Conservation (phyloP, 1,284 basidiomycete species). For the Sporisorium scitamineum region DNA sequence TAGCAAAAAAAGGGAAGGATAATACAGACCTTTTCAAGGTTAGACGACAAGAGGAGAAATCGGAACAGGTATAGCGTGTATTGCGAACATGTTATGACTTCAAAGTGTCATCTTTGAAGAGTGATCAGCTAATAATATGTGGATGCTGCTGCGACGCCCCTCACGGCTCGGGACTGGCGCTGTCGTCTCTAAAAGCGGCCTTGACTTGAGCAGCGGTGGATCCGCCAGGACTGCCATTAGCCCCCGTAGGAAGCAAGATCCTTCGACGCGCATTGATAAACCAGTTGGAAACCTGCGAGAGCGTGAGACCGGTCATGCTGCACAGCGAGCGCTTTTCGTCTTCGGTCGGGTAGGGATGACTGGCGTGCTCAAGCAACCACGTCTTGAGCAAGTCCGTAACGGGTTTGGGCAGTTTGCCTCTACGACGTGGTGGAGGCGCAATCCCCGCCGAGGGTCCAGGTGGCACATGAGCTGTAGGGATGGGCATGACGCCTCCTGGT, state of each 20-base stretch:
- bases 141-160: not conserved
- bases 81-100: too few relatives aligned
- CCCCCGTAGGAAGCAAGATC: conserved; percentile 57
- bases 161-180: conserved; percentile 22
- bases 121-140: too few relatives aligned
- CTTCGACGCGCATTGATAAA: conserved; percentile 66
- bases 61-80: not conserved
- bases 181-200: conserved; percentile 42
- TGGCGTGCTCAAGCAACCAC: conserved; percentile 88
- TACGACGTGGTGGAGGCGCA: conserved; percentile 70
- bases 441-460: conserved; percentile 49
- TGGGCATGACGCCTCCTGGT: conserved; percentile 15
- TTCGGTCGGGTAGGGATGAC: conserved; percentile 89
- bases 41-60: not conserved
- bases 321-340: conserved; percentile 90
- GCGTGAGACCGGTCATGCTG: conserved; percentile 83
- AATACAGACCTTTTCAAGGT: not conserved
- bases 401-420: conserved; percentile 88
- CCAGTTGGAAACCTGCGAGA: conserved; percentile 78
- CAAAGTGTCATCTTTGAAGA: too few relatives aligned
- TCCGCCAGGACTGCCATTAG: conserved; percentile 35
- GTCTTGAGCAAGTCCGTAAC: conserved; percentile 88
- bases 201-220: conserved; percentile 50
- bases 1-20: too few relatives aligned
- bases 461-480: conserved; percentile 41